A percentile compares a stretch with the other conserved stretches of the same genome.
These are phyloP conservation scores for Colletotrichum zoysiae DNA, from an alignment of 2,329 filamentous ascomycete genomes.

Conservation along the genomic window DNA sequence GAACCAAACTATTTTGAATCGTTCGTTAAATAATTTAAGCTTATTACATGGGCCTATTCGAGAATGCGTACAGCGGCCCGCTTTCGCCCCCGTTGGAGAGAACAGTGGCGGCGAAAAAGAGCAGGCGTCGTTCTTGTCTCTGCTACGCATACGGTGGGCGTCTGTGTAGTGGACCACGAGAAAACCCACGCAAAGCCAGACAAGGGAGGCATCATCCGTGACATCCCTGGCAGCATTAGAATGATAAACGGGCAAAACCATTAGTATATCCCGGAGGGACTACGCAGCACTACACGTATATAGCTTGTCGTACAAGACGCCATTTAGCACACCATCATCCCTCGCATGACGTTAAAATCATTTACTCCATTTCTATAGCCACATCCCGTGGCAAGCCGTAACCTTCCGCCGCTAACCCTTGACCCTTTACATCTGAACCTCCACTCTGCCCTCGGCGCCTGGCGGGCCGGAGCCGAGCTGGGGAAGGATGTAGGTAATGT, in stretches of 20 bases:
- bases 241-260: conserved; percentile 35
- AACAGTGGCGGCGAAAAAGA: not conserved
- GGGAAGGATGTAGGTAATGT: conserved; percentile 95
- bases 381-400: conserved; percentile 40
- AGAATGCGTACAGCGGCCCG: not conserved
- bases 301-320: conserved; percentile 53
- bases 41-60: not conserved
- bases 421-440: conserved; percentile 78
- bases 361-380: conserved; percentile 42
- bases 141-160: not conserved
- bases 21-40: not conserved
- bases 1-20: not conserved
- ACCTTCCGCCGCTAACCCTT: conserved; percentile 41
- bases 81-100: not conserved
- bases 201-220: not conserved
- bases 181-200: too few species aligned
- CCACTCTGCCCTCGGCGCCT: conserved; percentile 87
- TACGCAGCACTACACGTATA: conserved; percentile 54
- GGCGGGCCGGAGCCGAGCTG: conserved; percentile 78
- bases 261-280: conserved; percentile 45
- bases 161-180: not conserved
- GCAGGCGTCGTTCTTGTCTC: conserved; percentile 13
- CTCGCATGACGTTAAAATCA: conserved; percentile 43
- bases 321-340: conserved; percentile 43
- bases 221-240: not conserved